Conservation (phyloP, 2,329 filamentous ascomycete species). For the Cladosporium cucumerinum region DNA sequence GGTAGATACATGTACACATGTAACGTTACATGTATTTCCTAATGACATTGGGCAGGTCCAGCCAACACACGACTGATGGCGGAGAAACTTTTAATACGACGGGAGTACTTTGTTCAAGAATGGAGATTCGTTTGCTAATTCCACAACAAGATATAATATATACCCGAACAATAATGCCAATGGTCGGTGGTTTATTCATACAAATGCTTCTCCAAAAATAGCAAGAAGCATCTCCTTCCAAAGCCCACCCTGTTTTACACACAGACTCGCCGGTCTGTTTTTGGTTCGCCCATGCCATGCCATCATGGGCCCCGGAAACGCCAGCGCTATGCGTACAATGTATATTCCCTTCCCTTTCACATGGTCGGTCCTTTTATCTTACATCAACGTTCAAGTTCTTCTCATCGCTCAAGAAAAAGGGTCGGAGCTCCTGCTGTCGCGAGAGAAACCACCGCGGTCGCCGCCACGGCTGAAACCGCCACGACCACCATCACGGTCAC, state of each 20-base stretch:
- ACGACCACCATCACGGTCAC: slow-evolving; percentile 17
- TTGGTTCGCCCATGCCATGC: background rate
- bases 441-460: background rate
- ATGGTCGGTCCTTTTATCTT: background rate
- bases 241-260: background rate
- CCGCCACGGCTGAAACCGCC: slow-evolving; percentile 11
- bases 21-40: too few species aligned
- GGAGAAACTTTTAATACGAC: too few species aligned
- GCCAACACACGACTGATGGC: too few species aligned
- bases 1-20: too few species aligned
- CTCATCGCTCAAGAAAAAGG: slow-evolving; percentile 6
- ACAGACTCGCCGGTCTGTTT: slow-evolving; percentile 10
- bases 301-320: slow-evolving; percentile 9
- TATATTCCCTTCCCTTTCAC: background rate
- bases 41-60: too few species aligned
- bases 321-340: slow-evolving; percentile 14
- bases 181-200: background rate
- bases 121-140: background rate
- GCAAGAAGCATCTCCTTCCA: background rate
- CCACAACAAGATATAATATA: background rate
- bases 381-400: background rate
- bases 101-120: too few species aligned
- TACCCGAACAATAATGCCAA: background rate
- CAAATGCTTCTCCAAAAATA: background rate
- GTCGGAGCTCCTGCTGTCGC: slow-evolving; percentile 4